A percentile compares a stretch with the other conserved stretches of the same genome.
Conservation (phyloP, 192 early-diverging fungal species). For the Coemansia sp. region DNA sequence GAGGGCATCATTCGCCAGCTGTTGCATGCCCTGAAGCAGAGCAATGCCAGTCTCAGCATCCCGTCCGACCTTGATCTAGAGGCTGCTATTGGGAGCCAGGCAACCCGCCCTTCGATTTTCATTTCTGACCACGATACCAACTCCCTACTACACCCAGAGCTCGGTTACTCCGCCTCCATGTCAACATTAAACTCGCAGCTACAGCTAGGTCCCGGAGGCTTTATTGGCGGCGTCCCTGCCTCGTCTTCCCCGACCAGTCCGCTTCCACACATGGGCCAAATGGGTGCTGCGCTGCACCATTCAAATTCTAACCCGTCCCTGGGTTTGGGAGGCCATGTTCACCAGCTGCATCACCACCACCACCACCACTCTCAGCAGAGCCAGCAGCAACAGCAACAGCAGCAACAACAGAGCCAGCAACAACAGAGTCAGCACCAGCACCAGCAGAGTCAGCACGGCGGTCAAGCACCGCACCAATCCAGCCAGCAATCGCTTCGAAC, state of each 20-base stretch:
- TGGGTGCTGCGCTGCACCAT: constrained; percentile 49
- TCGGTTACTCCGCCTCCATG: constrained; percentile 50
- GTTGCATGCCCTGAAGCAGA: constrained; percentile 58
- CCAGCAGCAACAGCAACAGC: constrained; percentile 25
- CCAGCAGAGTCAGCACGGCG: constrained; percentile 16
- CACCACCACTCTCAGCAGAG: constrained; percentile 16
- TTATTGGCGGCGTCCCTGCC: constrained; percentile 39
- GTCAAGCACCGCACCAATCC: constrained; percentile 17
- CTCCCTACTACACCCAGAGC: constrained; percentile 53
- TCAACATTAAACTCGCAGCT: constrained; percentile 46
- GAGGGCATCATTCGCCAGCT: constrained; percentile 69
- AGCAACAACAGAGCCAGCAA: constrained; percentile 23
- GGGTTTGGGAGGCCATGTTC: constrained; percentile 15
- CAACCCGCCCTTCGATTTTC: constrained; percentile 53
- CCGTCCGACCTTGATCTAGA: constrained; percentile 52
- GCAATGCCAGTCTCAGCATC: constrained; percentile 28
- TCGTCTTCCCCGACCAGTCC: constrained; percentile 50
- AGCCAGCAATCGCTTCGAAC: constrained; percentile 41
- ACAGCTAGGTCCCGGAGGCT: constrained; percentile 42
- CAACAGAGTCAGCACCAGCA: constrained; percentile 20
- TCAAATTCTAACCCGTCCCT: constrained; percentile 45
- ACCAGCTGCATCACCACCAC: constrained; percentile 18
- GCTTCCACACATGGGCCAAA: constrained; percentile 42
- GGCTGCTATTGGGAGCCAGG: constrained; percentile 45
- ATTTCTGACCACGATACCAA: constrained; percentile 57